Evolutionary conservation across 805 yeast genomes (phyloP).

Genomic region (Candida hispaniensis): DNA sequence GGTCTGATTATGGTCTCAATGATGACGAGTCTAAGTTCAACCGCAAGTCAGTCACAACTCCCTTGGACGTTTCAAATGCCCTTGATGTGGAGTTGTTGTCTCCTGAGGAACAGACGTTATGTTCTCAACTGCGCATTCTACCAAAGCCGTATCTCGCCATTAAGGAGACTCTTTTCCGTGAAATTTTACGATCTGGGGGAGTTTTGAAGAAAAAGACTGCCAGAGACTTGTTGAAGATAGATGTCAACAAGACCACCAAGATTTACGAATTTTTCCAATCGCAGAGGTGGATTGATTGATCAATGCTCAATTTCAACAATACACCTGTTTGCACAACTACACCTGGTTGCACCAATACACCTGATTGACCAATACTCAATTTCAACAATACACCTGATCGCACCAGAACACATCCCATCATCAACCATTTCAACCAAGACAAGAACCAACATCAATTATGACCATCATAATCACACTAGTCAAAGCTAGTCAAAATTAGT

Average conservation of each 20-base stretch:
- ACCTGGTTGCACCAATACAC: too few relatives aligned
- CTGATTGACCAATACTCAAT: too few relatives aligned
- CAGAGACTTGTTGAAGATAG: slow-evolving; percentile 74
- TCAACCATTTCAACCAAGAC: too few relatives aligned
- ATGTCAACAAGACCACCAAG: slow-evolving; percentile 73
- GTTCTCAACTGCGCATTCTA: slow-evolving; percentile 69
- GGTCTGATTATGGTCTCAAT: slow-evolving; percentile 6
- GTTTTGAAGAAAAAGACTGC: slow-evolving; percentile 71
- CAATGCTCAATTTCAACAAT: too few relatives aligned
- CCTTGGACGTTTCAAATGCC: slow-evolving; percentile 42
- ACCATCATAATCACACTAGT: too few relatives aligned
- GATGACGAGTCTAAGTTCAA: slow-evolving; percentile 5
- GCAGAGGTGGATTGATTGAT: slow-evolving; percentile 97
- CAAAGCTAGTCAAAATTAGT: too few relatives aligned
- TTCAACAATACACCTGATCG: too few relatives aligned
- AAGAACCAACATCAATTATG: too few relatives aligned
- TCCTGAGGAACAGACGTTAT: slow-evolving; percentile 77
- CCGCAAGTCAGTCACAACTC: slow-evolving; percentile 27
- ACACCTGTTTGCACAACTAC: too few relatives aligned
- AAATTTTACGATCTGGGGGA: slow-evolving; percentile 78
- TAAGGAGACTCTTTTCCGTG: slow-evolving; percentile 80
- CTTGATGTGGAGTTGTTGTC: slow-evolving; percentile 75
- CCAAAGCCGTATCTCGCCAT: slow-evolving; percentile 94
- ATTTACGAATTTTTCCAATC: slow-evolving; percentile 87
- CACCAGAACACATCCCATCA: too few relatives aligned